Evolutionary conservation across 2,329 filamentous ascomycete species (phyloP).

Genomic region (Capronia coronata): DNA sequence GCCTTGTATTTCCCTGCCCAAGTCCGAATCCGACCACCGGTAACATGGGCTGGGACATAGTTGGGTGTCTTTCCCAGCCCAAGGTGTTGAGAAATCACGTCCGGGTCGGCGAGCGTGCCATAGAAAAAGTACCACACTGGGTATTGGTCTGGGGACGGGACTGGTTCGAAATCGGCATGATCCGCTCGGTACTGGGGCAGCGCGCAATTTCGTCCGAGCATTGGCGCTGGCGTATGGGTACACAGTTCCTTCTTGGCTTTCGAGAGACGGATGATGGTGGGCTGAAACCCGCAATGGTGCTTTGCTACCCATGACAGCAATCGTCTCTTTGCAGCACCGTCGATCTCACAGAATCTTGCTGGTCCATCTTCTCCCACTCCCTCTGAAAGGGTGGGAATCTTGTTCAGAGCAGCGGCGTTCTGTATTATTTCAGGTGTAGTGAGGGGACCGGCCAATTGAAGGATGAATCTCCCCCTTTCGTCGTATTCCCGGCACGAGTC

Average conservation of each 20-base stretch:
- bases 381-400: slow-evolving; percentile 12
- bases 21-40: slow-evolving; percentile 31
- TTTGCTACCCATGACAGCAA: slow-evolving; percentile 22
- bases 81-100: slow-evolving; percentile 32
- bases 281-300: slow-evolving; percentile 23
- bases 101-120: slow-evolving; percentile 34
- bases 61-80: slow-evolving; percentile 28
- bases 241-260: slow-evolving; percentile 30
- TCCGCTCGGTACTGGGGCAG: too few species aligned
- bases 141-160: slow-evolving; percentile 31
- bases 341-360: slow-evolving; percentile 28
- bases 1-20: slow-evolving; percentile 40
- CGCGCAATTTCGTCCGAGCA: too few species aligned
- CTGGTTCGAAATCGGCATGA: slow-evolving; percentile 27
- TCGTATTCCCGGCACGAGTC: too few species aligned
- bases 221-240: slow-evolving; percentile 24
- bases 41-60: slow-evolving; percentile 30
- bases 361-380: slow-evolving; percentile 25
- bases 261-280: slow-evolving; percentile 29
- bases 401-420: slow-evolving; percentile 18
- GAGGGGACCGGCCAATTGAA: slow-evolving; percentile 29
- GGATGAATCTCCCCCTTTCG: slow-evolving; percentile 22
- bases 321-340: slow-evolving; percentile 15
- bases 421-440: slow-evolving; percentile 24
- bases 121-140: slow-evolving; percentile 44